Evolutionary conservation across 1,284 basidiomycete species (phyloP).

Genomic region (Apiotrichum laibachii): DNA sequence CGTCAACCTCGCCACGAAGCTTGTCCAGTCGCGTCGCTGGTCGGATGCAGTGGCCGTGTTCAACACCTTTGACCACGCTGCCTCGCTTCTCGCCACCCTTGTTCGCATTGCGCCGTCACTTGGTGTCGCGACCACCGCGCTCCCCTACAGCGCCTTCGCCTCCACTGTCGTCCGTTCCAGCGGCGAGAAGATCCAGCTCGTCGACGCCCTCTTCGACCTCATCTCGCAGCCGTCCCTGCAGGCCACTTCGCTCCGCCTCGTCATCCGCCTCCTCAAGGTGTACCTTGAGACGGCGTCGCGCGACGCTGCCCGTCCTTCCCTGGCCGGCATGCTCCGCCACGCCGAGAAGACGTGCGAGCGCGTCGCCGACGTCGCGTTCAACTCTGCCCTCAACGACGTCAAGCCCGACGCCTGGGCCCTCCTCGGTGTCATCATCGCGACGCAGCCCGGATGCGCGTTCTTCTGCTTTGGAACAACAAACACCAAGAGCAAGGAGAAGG

Average conservation of each 20-base stretch:
- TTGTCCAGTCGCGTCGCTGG: slow-evolving; percentile 27
- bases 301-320: slow-evolving; percentile 32
- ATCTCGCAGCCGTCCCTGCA: slow-evolving; percentile 26
- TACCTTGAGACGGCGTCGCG: slow-evolving; percentile 32
- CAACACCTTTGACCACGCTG: slow-evolving; percentile 29
- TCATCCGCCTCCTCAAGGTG: slow-evolving; percentile 31
- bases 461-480: slow-evolving; percentile 69
- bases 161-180: slow-evolving; percentile 20
- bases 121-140: slow-evolving; percentile 18
- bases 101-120: slow-evolving; percentile 30
- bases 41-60: slow-evolving; percentile 32
- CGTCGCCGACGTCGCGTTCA: slow-evolving; percentile 23
- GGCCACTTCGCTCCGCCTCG: slow-evolving; percentile 21
- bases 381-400: slow-evolving; percentile 47
- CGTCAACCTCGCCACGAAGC: slow-evolving; percentile 21
- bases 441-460: slow-evolving; percentile 80
- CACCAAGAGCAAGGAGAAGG: slow-evolving; percentile 9
- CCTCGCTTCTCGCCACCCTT: slow-evolving; percentile 32
- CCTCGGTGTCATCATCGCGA: slow-evolving; percentile 74
- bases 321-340: slow-evolving; percentile 41
- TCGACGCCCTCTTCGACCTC: slow-evolving; percentile 38
- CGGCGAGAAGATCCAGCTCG: slow-evolving; percentile 33
- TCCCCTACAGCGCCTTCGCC: slow-evolving; percentile 33
- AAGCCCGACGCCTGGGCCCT: slow-evolving; percentile 79
- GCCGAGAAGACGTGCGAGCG: slow-evolving; percentile 28